Evolutionary conservation across 2,329 filamentous ascomycete genomes (phyloP), one percentile per base, ranked within the genome.

Genomic region (Aspergillus sp.): DNA sequence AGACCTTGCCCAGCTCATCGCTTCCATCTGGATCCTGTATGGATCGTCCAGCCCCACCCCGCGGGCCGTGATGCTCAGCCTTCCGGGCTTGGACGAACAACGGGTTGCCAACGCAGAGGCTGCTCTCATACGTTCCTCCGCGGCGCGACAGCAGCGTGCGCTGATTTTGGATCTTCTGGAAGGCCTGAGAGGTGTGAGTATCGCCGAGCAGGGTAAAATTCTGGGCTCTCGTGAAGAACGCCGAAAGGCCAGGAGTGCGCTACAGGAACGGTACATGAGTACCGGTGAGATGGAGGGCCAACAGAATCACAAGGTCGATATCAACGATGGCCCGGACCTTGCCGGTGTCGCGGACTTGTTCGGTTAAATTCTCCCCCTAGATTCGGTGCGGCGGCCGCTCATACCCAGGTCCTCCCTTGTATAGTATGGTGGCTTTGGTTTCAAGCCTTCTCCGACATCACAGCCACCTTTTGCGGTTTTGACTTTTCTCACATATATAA

Each of bases 181-280:
- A 67, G 89, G 92, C 47, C 83, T 99, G 6, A 88, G 96, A 66
- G 95, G 95, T 0, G 88, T 98, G 5, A 94, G 92, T 68, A 91
- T 99, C 58, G 91, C 93, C 7, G 95, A 99, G 77, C 90, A 95
- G 81, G 95, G 95, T 25, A 95, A 91, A 75, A 87, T 99, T 23
- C 76, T 82, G 48, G 75, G 77, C 48, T 73, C 73, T 6, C 68
- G 71, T 19, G 72, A 76, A 64, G 77, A 77, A 57, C 72, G 75
- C 52, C 76, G 76, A 25, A 81, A 81, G 67, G 71, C 74, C 17
- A 74, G 74, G 47, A 77, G 72, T 58, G 75, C 71, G 13, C 71
- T 80, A 61, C 78, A 77, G 66, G 74, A 76, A 65, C 71, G 73
- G 58, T 80, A 77, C 62, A 77, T 78, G 78, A 79, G 72, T 61